Base-by-base conservation (phyloP, 371 early-diverging fungal genomes). In the Mucor saturninus region DNA sequence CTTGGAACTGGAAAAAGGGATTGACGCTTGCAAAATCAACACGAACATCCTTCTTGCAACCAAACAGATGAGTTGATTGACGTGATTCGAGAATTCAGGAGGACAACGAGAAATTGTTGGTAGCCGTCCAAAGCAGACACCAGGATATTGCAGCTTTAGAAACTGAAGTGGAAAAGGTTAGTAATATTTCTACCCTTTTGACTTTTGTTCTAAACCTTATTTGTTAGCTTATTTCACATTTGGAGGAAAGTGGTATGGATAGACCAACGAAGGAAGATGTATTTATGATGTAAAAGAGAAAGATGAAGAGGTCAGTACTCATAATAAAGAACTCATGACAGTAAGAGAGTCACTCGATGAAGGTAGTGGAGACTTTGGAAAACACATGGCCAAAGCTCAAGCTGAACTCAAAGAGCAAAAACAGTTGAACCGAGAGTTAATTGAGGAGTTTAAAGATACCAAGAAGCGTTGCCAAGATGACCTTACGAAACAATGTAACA, bases 1-100 rank as follows among this genome's bases (percentile, higher is more conserved):
- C 29, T 31, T 67, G 35, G 85, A 84, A 9, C 65, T 81, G 2
- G 72, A 77, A 48, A 50, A 64, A 32, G 83, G 81, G 11, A 73
- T 86, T 31, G 77, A 80, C 35, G 73, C 73, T 1, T 88, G 13
- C 28, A 13, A 1, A 50, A 50, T 29, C 4, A 48, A 28, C 21
- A 48, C 21, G 30, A 30, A 3, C 7, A 10, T 28, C 11, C 31
- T 13, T 50, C 10, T 50, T 10, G 13, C 8, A 35, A 6, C 35
- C 35, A 35, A 35, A 35, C 35, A 35, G 4, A 0, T 8, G 35
- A 35, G 8, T 8, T 35, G 8, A 4, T 59, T 14, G 56, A 71
- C 45, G 62, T 49, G 7, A 28, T 61, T 5, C 51, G 52, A 2
- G 53, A 59, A 8, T 32, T 72, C 49, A 50, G 15, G 48, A 65